Base-by-base conservation (phyloP, 2,329 filamentous ascomycete species). In the Pyrenochaeta sp. region DNA sequence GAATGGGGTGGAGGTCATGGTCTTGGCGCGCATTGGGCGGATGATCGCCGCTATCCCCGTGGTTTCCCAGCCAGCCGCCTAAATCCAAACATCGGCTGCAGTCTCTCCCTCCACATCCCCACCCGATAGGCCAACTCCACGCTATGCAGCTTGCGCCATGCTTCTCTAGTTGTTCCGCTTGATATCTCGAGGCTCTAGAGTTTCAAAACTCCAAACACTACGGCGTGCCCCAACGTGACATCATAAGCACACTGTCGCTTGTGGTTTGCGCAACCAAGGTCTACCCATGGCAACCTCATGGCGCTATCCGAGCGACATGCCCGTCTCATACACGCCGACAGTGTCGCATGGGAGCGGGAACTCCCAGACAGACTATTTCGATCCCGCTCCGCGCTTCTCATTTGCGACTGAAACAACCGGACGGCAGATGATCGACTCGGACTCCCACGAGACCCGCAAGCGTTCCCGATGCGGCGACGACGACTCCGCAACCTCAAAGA, bases 391-490 rank as follows among this genome's bases (percentile, higher is more conserved):
- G 51, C 62, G 58, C 46, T 61, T 55, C 41, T 47, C 59, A 11
- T 50, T 56, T 44, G 52, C 46, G 19, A 31, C 49, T 58, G 61
- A 62, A 53, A 65, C 63, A 30, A 51, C 55, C 21, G 49, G 50
- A 8, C 53, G 53, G 22, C 65, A 63, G 60, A 52, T 68, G 63
- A 67, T 54, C 35, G 54, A 60, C 28, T 44, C 55, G 41, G 53
- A 49, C 46, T 57, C 44, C 36, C 59, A 65, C 59, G 63, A 56
- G 59, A 62, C 62, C 48, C 61, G 64, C 40, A 70, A 67, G 43
- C 65, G 65, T 9, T 55, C 50, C 40, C 63, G 60, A 38, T 41
- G 57, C 40, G 47, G 44, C 36, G 42, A 42, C 18, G 35, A 30
- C 28, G 42, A 50, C 34, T 38, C 24, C 31, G 39, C 54, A 2